These are phyloP conservation scores for Protostelium mycophagum DNA, from an alignment of 78 protist species.

Conservation along the genomic window DNA sequence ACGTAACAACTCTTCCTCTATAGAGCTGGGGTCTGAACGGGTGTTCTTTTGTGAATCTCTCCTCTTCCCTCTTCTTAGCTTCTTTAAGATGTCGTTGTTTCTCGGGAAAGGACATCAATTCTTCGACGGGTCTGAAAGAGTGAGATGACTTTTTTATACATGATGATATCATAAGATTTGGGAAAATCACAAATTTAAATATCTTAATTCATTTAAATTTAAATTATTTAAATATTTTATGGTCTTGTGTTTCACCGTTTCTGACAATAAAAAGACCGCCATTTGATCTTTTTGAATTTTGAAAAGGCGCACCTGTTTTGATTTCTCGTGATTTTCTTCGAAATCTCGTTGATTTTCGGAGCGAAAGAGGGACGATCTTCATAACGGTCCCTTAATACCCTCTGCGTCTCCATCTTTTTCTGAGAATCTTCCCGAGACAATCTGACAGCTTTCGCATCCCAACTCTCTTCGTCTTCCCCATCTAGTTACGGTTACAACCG, in stretches of 20 bases:
- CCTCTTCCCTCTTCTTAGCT: background rate
- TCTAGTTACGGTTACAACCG: no score
- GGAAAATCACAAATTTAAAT: no score
- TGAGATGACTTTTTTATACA: no score
- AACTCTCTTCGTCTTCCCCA: background rate
- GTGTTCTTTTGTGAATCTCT: background rate
- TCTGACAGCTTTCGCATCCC: background rate
- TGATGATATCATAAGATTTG: no score
- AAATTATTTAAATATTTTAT: no score
- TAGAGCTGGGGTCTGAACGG: background rate
- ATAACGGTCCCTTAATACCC: background rate
- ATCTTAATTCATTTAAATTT: no score
- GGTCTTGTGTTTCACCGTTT: no score
- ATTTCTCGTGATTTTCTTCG: background rate
- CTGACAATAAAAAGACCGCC: no score
- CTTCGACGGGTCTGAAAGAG: background rate
- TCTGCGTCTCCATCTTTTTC: background rate
- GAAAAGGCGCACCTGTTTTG: background rate
- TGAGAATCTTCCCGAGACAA: background rate
- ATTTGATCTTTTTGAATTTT: no score
- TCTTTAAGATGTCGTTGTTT: background rate
- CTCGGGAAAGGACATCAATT: background rate
- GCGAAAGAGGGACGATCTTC: background rate
- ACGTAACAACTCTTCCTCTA: background rate
- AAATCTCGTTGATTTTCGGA: background rate